A percentile compares a stretch with the other conserved stretches of the same genome.
These are phyloP conservation scores for Ustilaginoidea virens DNA, from an alignment of 2,329 filamentous ascomycete species.

Conservation along the genomic window DNA sequence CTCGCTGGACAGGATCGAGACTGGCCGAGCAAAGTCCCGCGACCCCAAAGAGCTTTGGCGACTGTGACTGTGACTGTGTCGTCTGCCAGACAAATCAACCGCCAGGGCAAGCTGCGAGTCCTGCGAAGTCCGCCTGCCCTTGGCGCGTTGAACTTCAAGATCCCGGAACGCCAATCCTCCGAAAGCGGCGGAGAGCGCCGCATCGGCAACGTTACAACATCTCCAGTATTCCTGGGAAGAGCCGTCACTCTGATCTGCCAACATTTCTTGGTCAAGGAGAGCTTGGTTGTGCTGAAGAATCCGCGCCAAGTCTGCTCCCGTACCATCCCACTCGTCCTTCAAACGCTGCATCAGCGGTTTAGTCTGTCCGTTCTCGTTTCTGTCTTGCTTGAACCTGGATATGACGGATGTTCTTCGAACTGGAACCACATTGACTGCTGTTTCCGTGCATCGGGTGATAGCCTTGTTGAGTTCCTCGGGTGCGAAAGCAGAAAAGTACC, in stretches of 20 bases:
- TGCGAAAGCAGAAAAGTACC: conserved; percentile 27
- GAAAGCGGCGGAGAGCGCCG: conserved; percentile 16
- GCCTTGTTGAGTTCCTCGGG: conserved; percentile 18
- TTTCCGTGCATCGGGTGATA: conserved; percentile 19
- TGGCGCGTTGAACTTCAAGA: conserved; percentile 13
- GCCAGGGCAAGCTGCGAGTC: conserved; percentile 2
- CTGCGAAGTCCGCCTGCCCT: conserved; percentile 7
- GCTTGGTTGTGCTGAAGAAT: conserved; percentile 21
- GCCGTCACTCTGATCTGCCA: conserved; percentile 10
- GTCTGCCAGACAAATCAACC: conserved; percentile 2
- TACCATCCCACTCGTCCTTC: conserved; percentile 23
- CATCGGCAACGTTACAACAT: conserved; percentile 11
- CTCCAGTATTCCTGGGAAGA: conserved; percentile 8
- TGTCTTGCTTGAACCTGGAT: conserved; percentile 18
- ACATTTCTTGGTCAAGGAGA: conserved; percentile 10
- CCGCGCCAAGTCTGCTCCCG: conserved; percentile 16
- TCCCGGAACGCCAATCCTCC: conserved; percentile 21
- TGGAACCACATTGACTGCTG: conserved; percentile 12
- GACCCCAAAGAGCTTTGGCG: conserved; percentile 4
- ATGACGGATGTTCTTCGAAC: conserved; percentile 19
- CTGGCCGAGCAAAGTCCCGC: conserved; percentile 4
- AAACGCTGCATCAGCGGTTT: conserved; percentile 21
- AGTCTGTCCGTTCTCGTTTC: conserved; percentile 11
- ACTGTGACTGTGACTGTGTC: conserved; percentile 3
- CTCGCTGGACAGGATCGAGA: conserved; percentile 16